These are phyloP conservation scores for Salvia splendens DNA, from an alignment of 257 asterid species.

Conservation along the genomic window DNA sequence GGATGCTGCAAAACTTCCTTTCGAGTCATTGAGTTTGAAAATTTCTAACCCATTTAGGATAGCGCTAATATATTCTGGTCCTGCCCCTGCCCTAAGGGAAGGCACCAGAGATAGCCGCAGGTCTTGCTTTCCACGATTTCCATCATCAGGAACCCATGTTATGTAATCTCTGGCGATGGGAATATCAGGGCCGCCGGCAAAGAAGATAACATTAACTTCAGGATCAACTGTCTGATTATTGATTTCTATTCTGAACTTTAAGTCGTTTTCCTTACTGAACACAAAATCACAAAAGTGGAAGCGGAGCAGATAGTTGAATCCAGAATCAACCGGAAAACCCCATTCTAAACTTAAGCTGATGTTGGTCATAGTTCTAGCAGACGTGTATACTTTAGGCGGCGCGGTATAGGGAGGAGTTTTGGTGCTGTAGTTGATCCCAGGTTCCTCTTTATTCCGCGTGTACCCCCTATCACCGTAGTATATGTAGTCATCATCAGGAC, in stretches of 20 bases:
- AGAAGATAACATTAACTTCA: slow-evolving; percentile 28
- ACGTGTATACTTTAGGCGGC: slow-evolving; percentile 44
- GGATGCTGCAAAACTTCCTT: not conserved
- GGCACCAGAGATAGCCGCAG: slow-evolving; percentile 45
- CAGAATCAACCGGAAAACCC: slow-evolving; percentile 53
- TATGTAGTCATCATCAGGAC: not conserved
- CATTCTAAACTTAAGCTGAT: slow-evolving; percentile 33
- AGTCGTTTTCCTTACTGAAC: slow-evolving; percentile 9
- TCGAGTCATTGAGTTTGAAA: slow-evolving; percentile 47
- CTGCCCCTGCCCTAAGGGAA: rapidly evolving
- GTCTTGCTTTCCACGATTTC: slow-evolving; percentile 28
- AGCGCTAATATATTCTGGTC: slow-evolving; percentile 17
- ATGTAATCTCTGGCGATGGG: too few species aligned
- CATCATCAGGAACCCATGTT: slow-evolving; percentile 1
- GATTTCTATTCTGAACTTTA: slow-evolving; percentile 38
- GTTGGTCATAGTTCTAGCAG: slow-evolving; percentile 33
- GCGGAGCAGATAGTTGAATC: slow-evolving; percentile 26
- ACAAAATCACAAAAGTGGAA: slow-evolving; percentile 58
- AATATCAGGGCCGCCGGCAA: slow-evolving; percentile 29
- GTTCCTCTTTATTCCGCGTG: not conserved
- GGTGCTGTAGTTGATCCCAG: slow-evolving; percentile 28
- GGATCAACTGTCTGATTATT: slow-evolving; percentile 22
- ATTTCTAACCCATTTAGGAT: slow-evolving; percentile 66
- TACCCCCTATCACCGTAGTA: not conserved
- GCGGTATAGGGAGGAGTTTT: slow-evolving; percentile 47